Evolutionary conservation across 2,329 filamentous ascomycete genomes (phyloP), one percentile per base, ranked within the genome.

Genomic region (Xylariaceae sp.): DNA sequence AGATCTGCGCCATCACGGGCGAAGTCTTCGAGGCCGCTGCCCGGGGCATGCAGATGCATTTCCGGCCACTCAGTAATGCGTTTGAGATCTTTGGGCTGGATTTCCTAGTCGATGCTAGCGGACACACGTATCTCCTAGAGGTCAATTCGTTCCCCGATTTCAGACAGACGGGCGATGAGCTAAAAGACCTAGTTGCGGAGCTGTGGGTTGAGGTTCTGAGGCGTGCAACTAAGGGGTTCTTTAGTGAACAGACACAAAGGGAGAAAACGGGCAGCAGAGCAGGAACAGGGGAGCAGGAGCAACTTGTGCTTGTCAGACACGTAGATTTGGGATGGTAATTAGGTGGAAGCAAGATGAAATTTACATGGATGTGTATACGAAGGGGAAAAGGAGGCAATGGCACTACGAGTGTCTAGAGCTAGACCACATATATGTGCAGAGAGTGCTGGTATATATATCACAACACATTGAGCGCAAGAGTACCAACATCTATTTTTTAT

Each of bases 91-190:
- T 89, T 70, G 94, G 94, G 0, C 72, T 97, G 35, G 94, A 99
- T 70, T 99, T 94, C 68, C 72, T 99, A 65, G 86, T 97, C 8
- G 90, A 92, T 65, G 79, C 69, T 0, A 65, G 70, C 7, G 86
- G 84, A 0, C 78, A 67, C 3, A 82, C 85, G 3, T 97, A 86
- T 85, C 70, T 99, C 66, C 76, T 99, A 51, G 94, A 99, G 76
- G 83, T 96, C 26, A 99, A 99, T 76, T 91, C 93, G 0, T 99
- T 96, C 73, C 94, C 94, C 8, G 94, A 99, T 75, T 97, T 97
- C 68, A 86, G 83, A 67, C 93, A 97, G 82, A 96, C 92, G 13
- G 94, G 94, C 0, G 80, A 81, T 6, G 87, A 89, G 51, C 73
- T 96, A 60, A 84, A 81, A 67, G 82, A 75, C 0, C 72, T 97